Base-by-base conservation (phyloP, 345 rosid genomes). In the Arabidopsis thaliana region DNA sequence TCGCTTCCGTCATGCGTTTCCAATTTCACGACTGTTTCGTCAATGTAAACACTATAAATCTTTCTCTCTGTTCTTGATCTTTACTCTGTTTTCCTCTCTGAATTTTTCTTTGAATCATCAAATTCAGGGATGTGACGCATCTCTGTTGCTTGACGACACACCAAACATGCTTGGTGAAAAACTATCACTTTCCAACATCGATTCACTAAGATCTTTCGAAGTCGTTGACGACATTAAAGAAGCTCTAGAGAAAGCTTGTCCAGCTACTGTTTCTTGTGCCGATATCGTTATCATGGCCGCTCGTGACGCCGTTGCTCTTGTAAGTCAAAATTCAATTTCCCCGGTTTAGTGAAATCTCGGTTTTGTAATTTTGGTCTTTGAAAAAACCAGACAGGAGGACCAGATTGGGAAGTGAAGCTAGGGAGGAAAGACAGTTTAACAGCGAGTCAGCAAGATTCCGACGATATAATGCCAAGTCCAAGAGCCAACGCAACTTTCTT, bases 21-120 rank as follows among this genome's bases (percentile, higher is more conserved):
- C 98, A 91, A 40, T 91, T 94, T 85, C 97, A 94, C n/a, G 98
- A 91, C 77, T 94, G 98, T 84, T 88, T 94, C 53, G 98, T 94
- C 48, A 91, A 94, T 73, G 98, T 93, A 84, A 79, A 12, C 24
- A 28, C 16, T 2, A 1, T 16, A 3, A 58, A 33, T 38, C 10
- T 25, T 2, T 52, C 72, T 68, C 36, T 56, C 40, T 56, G 84
- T 85, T 1, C 72, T 96, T 50, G 55, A 25, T 34, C 33, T 2
- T 11, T 20, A 5, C 6, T 3, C 30, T 28, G 30, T 52, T 8
- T 51, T 8, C 2, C 33, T 51, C 8, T 57, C 30, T 45, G 24
- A 16, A 2, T 0, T 20, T 22, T 5, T 55, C 20, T 55, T 55
- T 28, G 38, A 36, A 36, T 52, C n/a, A 28, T 13, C 0, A 59